These are phyloP conservation scores for Sporobolomyces phaffii DNA, from an alignment of 768 basidiomycete species.

Conservation along the genomic window DNA sequence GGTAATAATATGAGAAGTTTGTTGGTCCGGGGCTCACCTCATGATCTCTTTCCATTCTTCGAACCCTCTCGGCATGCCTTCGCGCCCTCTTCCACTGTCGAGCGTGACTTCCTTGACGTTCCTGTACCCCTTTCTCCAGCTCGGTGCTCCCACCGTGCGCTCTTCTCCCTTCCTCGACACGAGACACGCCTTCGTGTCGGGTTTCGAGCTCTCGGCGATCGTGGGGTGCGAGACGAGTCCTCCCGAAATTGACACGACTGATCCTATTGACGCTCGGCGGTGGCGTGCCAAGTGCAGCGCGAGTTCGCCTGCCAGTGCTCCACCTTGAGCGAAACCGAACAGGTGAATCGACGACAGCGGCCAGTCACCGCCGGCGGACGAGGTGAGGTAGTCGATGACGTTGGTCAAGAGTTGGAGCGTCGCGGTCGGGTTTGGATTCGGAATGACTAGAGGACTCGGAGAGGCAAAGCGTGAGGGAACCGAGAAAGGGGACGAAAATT, in stretches of 20 bases:
- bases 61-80: slow-evolving; percentile 68
- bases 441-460: slow-evolving; percentile 16
- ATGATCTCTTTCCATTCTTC: slow-evolving; percentile 80
- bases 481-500: background rate
- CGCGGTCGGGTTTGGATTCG: slow-evolving; percentile 65
- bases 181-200: slow-evolving; percentile 60
- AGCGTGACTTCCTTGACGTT: slow-evolving; percentile 50
- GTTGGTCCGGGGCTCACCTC: slow-evolving; percentile 45
- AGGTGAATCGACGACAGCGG: slow-evolving; percentile 64
- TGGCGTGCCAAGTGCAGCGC: slow-evolving; percentile 48
- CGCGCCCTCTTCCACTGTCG: slow-evolving; percentile 40
- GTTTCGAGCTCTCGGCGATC: slow-evolving; percentile 40
- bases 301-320: slow-evolving; percentile 66
- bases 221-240: slow-evolving; percentile 75
- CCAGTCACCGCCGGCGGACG: slow-evolving; percentile 60
- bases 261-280: slow-evolving; percentile 53
- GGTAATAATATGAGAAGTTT: background rate
- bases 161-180: slow-evolving; percentile 56
- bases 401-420: slow-evolving; percentile 57
- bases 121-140: slow-evolving; percentile 58
- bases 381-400: slow-evolving; percentile 57
- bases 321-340: slow-evolving; percentile 85
- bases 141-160: slow-evolving; percentile 51
- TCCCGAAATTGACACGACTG: slow-evolving; percentile 64
- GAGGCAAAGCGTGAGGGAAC: too few relatives aligned